Evolutionary conservation across 2,329 filamentous ascomycete species (phyloP).

Genomic region (Aplosporella prunicola): DNA sequence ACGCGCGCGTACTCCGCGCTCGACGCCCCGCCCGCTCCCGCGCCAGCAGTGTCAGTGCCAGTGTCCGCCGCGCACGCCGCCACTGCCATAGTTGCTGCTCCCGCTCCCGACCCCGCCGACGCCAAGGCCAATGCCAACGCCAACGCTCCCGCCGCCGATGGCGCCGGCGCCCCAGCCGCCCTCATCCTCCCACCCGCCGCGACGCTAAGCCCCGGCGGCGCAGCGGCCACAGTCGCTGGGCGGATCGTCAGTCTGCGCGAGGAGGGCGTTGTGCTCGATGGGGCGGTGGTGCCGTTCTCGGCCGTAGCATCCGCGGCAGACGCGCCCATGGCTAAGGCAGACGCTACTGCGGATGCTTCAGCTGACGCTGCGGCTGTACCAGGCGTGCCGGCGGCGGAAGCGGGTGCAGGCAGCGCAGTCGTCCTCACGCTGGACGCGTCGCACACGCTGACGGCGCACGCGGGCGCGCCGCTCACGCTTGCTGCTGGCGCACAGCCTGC

Average conservation of each 20-base stretch:
- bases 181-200: too few relatives aligned
- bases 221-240: background rate
- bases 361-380: background rate
- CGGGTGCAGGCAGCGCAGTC: too few relatives aligned
- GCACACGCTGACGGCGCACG: background rate
- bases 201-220: background rate
- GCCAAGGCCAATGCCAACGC: too few relatives aligned
- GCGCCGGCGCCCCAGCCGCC: too few relatives aligned
- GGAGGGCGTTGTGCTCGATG: background rate
- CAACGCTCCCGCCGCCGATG: too few relatives aligned
- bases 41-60: background rate
- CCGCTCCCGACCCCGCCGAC: background rate
- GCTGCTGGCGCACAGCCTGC: too few relatives aligned
- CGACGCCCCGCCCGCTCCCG: background rate
- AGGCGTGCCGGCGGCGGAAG: background rate
- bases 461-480: background rate
- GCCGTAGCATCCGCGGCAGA: background rate
- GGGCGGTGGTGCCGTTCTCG: background rate
- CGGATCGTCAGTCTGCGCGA: background rate
- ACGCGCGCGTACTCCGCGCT: too few relatives aligned
- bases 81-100: background rate
- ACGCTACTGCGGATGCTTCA: background rate
- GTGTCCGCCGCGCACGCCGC: background rate
- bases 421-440: background rate
- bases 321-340: background rate